Evolutionary conservation across 179 eudicot genomes (phyloP).

Genomic region (Pouteria campechiana): DNA sequence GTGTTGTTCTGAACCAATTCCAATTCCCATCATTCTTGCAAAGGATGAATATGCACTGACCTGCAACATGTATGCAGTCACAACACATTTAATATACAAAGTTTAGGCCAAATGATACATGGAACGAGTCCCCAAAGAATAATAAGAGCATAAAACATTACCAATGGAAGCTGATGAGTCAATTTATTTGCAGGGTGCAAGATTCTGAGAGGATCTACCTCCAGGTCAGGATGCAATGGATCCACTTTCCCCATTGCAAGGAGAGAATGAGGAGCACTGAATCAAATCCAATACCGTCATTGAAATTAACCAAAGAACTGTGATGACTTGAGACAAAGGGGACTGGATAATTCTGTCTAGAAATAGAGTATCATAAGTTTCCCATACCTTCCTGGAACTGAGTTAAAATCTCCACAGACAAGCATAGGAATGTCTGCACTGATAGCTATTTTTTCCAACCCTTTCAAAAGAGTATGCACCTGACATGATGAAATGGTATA

Average conservation of each 20-base stretch:
- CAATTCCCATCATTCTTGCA: constrained; percentile 56
- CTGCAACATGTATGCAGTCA: constrained; percentile 36
- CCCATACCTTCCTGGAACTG: constrained; percentile 87
- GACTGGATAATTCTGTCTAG: no score
- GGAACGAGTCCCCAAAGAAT: no score
- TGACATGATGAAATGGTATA: no score
- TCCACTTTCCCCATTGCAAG: constrained; percentile 98
- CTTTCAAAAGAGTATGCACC: constrained; percentile 94
- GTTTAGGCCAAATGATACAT: constrained; percentile 1
- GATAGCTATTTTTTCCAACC: constrained; percentile 89
- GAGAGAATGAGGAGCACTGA: constrained; percentile 87
- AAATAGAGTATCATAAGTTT: no score
- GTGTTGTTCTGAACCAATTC: constrained; percentile 62
- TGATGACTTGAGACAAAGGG: no score
- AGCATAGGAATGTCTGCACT: constrained; percentile 98
- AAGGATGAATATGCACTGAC: constrained; percentile 93
- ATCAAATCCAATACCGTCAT: constrained; percentile 12
- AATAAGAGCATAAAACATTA: no score
- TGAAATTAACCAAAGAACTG: no score
- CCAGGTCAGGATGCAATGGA: constrained; percentile 70
- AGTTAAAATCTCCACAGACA: constrained; percentile 96
- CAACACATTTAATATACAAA: no score
- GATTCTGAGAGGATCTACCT: constrained; percentile 77
- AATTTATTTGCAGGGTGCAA: constrained; percentile 72
- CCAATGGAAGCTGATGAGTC: constrained; percentile 83